phyloP scores from a whole-genome alignment of 345 rosid genomes.

The sweet orange (Citrus sinensis) region DNA sequence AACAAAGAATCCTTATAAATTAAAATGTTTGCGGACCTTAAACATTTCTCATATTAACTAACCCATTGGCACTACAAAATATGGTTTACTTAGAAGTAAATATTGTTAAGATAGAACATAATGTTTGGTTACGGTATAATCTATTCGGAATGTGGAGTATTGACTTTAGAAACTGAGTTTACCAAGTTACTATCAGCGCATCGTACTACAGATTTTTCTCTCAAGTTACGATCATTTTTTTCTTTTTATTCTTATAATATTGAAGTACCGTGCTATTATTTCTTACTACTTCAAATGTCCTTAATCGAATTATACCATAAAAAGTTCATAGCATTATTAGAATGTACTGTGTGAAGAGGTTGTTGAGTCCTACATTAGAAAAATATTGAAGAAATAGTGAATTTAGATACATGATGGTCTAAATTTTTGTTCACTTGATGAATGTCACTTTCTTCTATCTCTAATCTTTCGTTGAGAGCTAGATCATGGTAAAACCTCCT shows the following conservation, averaged over 20 bases:
- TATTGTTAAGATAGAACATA: neutral
- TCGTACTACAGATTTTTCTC: neutral
- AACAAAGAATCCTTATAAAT: neutral
- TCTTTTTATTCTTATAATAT: neutral
- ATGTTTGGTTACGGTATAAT: neutral
- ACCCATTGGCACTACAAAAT: neutral
- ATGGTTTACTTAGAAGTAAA: neutral
- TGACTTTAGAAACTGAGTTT: neutral
- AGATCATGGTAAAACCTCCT: neutral
- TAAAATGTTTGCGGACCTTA: neutral
- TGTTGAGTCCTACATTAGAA: neutral
- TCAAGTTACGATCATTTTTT: neutral
- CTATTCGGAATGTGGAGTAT: neutral
- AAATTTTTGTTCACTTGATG: neutral
- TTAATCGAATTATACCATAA: too few relatives aligned
- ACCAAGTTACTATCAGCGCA: too few relatives aligned
- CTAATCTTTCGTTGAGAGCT: neutral
- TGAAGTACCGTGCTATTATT: neutral
- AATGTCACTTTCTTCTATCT: neutral
- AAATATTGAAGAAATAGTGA: neutral
- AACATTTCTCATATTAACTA: neutral
- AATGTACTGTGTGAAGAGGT: neutral
- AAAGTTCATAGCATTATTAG: neutral
- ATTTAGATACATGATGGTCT: neutral
- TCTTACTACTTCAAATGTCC: neutral